Percentiles rank a stretch among this genome's conserved stretches.
Evolutionary conservation across 495 filamentous ascomycete genomes (phyloP).

Genomic region (Aspergillus diversus): DNA sequence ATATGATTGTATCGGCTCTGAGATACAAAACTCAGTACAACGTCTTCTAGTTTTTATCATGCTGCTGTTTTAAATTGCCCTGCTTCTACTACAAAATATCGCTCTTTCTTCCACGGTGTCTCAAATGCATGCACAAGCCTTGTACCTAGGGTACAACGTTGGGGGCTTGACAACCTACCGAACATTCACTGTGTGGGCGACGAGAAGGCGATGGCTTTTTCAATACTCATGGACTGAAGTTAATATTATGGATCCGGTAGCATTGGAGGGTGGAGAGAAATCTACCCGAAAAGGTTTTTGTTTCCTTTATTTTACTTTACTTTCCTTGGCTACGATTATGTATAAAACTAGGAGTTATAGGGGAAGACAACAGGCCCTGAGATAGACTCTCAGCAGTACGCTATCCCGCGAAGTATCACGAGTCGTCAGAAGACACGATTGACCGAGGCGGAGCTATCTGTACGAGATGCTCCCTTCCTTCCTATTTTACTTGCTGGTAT

Average conservation of each 20-base stretch:
- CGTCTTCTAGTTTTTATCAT: too few species aligned
- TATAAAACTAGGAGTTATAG: too few species aligned
- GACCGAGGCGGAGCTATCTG: background rate
- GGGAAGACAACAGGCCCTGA: background rate
- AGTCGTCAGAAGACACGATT: background rate
- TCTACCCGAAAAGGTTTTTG: too few species aligned
- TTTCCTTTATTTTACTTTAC: too few species aligned
- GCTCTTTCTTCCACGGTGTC: background rate
- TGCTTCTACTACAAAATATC: background rate
- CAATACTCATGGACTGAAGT: background rate
- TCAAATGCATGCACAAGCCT: conserved; percentile 4
- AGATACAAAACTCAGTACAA: too few species aligned
- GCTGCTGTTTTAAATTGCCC: too few species aligned
- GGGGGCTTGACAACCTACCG: background rate
- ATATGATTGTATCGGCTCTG: background rate
- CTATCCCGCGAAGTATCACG: background rate
- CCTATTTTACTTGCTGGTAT: background rate
- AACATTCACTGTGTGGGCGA: too few species aligned
- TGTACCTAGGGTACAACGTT: conserved; percentile 16
- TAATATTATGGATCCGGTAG: background rate
- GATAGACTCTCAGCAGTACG: background rate
- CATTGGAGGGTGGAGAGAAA: too few species aligned
- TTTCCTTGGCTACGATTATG: too few species aligned
- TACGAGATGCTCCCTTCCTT: background rate
- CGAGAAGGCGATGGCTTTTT: too few species aligned